Base-by-base conservation (phyloP, 305 asterid genomes). In the Fraxinus greggii region DNA sequence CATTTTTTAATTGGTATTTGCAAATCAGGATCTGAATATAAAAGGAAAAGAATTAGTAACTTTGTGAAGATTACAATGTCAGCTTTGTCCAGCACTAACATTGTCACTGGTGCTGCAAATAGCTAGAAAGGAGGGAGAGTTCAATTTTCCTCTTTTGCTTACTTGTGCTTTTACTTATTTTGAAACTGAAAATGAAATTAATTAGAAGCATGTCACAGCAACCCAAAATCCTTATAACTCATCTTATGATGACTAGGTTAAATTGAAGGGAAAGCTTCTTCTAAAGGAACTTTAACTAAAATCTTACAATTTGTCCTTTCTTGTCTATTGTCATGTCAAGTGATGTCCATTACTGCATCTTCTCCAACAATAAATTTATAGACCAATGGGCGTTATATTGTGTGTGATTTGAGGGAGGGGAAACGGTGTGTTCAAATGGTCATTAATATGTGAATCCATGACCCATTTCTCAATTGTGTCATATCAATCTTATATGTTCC, bases 401-500 rank as follows among this genome's bases (percentile, higher is more conserved):
- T 56, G 67, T 36, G 63, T 65, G 28, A 2, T 15, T 15, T 15
- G 21, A 21, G 72, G 69, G 2, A 10, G 54, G 75, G 42, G 32
- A n/a, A 2, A 19, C 26, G 33, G 17, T 24, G 72, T 21, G 29
- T 76, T n/a, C 38, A 56, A 80, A 45, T 74, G 21, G 29, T 61
- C 82, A 84, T 83, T 85, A 78, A 87, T 69, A 76, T 54, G 82
- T 56, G 80, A 84, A 88, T 88, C 61, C 82, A 86, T 83, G 85
- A 73, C 84, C 88, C 88, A 80, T 86, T 85, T 83, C 89, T 56
- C 77, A 75, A 83, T 88, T 82, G 33, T 63, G 91, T 87, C 89
- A 79, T 83, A 88, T 86, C 91, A 82, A 29, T 85, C 83, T 79
- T 81, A 73, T 59, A 86, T 92, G 90, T 90, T 87, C 92, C 93